Evolutionary conservation across 2,329 filamentous ascomycete species (phyloP), one percentile per base, ranked within the genome.

Genomic region (Chrysoporthe puriensis): DNA sequence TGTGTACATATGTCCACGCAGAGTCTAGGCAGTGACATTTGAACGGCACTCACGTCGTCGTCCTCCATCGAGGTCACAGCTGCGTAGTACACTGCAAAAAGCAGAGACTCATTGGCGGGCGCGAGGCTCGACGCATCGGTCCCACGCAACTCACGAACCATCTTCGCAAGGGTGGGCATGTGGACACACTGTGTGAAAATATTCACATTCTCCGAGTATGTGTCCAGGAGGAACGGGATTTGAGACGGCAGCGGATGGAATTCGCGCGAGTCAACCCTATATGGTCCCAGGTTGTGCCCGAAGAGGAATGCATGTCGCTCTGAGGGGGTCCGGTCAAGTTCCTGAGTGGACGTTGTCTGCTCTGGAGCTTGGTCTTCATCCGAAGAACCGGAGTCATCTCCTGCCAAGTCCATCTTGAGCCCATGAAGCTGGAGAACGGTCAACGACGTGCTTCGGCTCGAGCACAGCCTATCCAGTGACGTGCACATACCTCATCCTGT

Each of bases 71-170:
- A 87, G 0, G 80, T 82, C 7, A 88, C 75, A 0, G 85, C 82
- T 0, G 84, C 81, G 70, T 87, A 88, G 74, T 86, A 88, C 6
- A 88, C 85, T 0, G 85, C 78, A 72, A 88, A 87, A 73, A 87
- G 75, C 56, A 88, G 72, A 1, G 86, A 85, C 68, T 87, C 83
- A 57, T 85, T 79, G 2, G 79, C 75, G 1, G 81, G 79, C 0
- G 79, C 77, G 32, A 64, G 63, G 42, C 3, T 46, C 11, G 63
- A 64, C 0, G 84, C 72, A 4, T 66, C 66, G 69, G 73, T 66
- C n/a, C 72, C 74, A 1, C 78, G 80, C 21, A 76, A 70, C 36
- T 77, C 75, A 2, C 79, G 78, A 7, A 80, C 72, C 60, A 82
- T 74, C 50, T 79, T 78, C 2, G 67, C 74, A 1, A 84, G 71